phyloP scores from a whole-genome alignment of 495 filamentous ascomycete genomes.

The Bombardia bombarda region DNA sequence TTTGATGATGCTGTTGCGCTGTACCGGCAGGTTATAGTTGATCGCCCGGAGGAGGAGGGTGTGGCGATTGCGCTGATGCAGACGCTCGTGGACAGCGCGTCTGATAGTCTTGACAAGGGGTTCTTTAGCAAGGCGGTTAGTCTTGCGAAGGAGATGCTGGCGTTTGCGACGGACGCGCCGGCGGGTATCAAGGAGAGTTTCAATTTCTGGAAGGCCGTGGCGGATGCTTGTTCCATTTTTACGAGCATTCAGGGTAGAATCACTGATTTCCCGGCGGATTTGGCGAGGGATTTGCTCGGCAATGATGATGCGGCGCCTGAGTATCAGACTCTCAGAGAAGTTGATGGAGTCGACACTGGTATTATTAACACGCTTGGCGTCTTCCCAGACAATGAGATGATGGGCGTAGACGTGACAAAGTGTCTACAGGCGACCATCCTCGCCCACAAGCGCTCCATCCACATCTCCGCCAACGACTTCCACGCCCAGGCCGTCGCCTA shows the following conservation, averaged over 20 bases:
- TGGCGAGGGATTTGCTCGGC: constrained; percentile 49
- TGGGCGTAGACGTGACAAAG: constrained; percentile 37
- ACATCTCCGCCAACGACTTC: constrained; percentile 60
- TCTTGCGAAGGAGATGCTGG: constrained; percentile 40
- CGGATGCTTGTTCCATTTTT: constrained; percentile 82
- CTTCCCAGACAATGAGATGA: constrained; percentile 37
- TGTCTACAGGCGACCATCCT: constrained; percentile 65
- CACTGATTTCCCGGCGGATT: constrained; percentile 46
- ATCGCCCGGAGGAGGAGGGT: constrained; percentile 67
- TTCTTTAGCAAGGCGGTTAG: constrained; percentile 73
- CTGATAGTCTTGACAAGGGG: constrained; percentile 67
- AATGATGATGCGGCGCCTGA: constrained; percentile 40
- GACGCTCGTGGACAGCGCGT: constrained; percentile 72
- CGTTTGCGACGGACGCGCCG: constrained; percentile 28
- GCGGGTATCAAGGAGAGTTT: constrained; percentile 55
- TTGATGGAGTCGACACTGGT: constrained; percentile 59
- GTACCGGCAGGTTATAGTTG: constrained; percentile 62
- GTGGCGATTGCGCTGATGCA: constrained; percentile 82
- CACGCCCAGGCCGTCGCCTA: constrained; percentile 94
- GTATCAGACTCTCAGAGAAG: constrained; percentile 56
- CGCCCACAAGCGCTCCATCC: constrained; percentile 78
- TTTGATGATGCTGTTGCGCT: constrained; percentile 72
- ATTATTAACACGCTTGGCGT: constrained; percentile 35
- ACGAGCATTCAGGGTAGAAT: constrained; percentile 62
- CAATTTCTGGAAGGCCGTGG: constrained; percentile 90